A percentile compares a stretch with the other conserved stretches of the same genome.
phyloP scores from a whole-genome alignment of 2,329 filamentous ascomycete genomes.

The Hymenoscyphus occultus region DNA sequence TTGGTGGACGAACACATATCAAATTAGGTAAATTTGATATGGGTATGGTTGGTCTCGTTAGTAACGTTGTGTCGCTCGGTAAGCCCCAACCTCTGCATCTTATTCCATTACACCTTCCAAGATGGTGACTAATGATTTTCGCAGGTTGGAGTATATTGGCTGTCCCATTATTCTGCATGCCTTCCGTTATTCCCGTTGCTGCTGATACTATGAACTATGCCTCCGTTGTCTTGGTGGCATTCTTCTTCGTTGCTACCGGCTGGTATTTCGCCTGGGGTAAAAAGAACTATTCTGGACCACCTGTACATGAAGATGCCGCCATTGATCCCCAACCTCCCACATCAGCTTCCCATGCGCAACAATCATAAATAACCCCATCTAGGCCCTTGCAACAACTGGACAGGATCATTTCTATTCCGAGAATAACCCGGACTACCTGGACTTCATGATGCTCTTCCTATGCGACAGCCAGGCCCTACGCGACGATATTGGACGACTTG shows the following conservation, averaged over 20 bases:
- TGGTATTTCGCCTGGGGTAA: slow-evolving; percentile 72
- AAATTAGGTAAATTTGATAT: slow-evolving; percentile 59
- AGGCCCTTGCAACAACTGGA: background rate
- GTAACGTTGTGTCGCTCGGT: slow-evolving; percentile 47
- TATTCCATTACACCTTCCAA: slow-evolving; percentile 1
- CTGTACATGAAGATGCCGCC: slow-evolving; percentile 42
- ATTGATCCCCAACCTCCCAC: slow-evolving; percentile 16
- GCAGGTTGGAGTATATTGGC: slow-evolving; percentile 64
- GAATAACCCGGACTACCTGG: background rate
- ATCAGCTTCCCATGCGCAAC: slow-evolving; percentile 14
- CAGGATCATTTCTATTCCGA: background rate
- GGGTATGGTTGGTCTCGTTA: slow-evolving; percentile 56
- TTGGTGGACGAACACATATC: slow-evolving; percentile 51
- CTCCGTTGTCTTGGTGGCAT: slow-evolving; percentile 68
- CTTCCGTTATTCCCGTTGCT: slow-evolving; percentile 58
- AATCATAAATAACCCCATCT: background rate
- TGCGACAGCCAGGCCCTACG: background rate
- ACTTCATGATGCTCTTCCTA: background rate
- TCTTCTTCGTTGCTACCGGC: slow-evolving; percentile 55
- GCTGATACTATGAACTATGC: slow-evolving; percentile 56
- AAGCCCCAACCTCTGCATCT: background rate
- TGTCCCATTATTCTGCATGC: slow-evolving; percentile 74
- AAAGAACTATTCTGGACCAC: slow-evolving; percentile 55
- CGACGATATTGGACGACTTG: background rate
- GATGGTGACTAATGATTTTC: background rate